These are phyloP conservation scores for Ceriops decandra DNA, from an alignment of 345 rosid genomes.

Conservation along the genomic window DNA sequence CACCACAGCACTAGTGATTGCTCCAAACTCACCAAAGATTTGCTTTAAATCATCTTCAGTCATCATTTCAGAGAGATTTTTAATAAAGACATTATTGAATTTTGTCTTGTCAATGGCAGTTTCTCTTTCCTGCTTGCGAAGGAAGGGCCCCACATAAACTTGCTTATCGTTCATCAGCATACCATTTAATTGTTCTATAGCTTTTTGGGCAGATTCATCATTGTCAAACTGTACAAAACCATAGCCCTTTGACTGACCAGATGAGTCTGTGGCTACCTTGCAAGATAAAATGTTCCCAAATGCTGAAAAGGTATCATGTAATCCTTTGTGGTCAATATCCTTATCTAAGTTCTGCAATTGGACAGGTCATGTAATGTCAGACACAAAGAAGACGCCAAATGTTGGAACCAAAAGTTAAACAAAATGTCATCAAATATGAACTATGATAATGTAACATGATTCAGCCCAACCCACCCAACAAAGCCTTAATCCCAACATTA, in stretches of 20 bases:
- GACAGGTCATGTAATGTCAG: not conserved
- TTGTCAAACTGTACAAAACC: slow-evolving; percentile 89
- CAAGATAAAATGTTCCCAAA: slow-evolving; percentile 88
- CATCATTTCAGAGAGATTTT: slow-evolving; percentile 69
- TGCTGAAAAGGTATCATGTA: slow-evolving; percentile 75
- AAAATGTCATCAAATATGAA: not conserved
- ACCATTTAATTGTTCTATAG: slow-evolving; percentile 76
- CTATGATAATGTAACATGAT: not conserved
- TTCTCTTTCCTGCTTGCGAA: slow-evolving; percentile 92
- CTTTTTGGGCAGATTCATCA: slow-evolving; percentile 74
- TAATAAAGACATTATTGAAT: slow-evolving; percentile 88
- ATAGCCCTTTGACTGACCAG: slow-evolving; percentile 90
- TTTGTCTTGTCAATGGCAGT: slow-evolving; percentile 37
- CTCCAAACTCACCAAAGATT: slow-evolving; percentile 70
- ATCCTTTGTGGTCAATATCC: slow-evolving; percentile 84
- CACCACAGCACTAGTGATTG: slow-evolving; percentile 80
- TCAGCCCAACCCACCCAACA: too few species aligned
- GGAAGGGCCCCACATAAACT: slow-evolving; percentile 92
- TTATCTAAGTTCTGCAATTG: slow-evolving; percentile 74
- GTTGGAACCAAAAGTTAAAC: not conserved
- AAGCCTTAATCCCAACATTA: too few species aligned
- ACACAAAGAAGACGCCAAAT: not conserved
- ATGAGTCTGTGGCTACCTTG: slow-evolving; percentile 79
- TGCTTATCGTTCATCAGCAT: slow-evolving; percentile 95
- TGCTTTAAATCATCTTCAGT: slow-evolving; percentile 74